A percentile compares a stretch with the other conserved stretches of the same genome.
Conservation (phyloP, 306 rosid species). For the Elaeagnus macrophylla region DNA sequence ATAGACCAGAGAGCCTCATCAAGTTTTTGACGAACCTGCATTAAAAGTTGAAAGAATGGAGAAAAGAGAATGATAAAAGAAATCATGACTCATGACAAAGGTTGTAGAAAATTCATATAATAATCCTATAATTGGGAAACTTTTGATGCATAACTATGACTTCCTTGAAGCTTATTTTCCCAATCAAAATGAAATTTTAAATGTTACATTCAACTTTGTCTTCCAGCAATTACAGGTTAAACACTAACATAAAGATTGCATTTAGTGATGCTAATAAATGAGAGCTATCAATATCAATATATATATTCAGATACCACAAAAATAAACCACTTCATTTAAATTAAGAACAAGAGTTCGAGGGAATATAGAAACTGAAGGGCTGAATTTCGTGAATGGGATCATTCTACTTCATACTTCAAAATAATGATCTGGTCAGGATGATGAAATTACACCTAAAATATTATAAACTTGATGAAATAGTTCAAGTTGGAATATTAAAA, state of each 20-base stretch:
- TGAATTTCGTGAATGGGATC: neutral
- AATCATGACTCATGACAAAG: constrained; percentile 7
- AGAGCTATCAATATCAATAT: neutral
- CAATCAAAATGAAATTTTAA: no score
- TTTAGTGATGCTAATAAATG: neutral
- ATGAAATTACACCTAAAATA: neutral
- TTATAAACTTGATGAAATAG: neutral
- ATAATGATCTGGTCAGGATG: neutral
- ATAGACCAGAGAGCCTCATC: constrained; percentile 78
- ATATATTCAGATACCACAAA: neutral
- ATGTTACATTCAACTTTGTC: no score
- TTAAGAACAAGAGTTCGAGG: neutral
- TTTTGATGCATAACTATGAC: no score
- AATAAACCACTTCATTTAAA: neutral
- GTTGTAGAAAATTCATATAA: neutral
- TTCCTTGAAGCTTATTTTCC: no score
- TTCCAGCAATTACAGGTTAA: no score
- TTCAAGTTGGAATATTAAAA: no score
- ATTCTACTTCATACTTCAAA: neutral
- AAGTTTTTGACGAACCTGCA: constrained; percentile 68
- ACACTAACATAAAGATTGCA: no score
- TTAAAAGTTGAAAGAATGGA: constrained; percentile 12
- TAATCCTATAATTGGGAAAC: no score
- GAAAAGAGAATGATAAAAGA: no score
- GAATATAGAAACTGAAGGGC: neutral